Evolutionary conservation across 331 rosid genomes (phyloP), one percentile per base, ranked within the genome.

Genomic region (Erythrophleum ivorense): DNA sequence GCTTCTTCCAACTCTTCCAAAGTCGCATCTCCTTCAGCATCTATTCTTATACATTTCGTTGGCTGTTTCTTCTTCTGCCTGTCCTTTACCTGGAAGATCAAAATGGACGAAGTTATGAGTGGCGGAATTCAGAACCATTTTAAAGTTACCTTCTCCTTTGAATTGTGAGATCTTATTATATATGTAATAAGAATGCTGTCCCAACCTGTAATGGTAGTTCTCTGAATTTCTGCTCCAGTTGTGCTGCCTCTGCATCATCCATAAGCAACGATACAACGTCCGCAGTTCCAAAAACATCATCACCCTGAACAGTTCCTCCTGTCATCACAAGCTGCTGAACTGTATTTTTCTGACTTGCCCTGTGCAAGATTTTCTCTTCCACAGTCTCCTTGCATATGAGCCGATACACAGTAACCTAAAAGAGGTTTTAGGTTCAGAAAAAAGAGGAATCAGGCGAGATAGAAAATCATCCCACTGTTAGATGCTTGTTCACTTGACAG

Each of bases 1-100:
- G 73, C 69, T 67, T 84, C 81, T 54, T 84, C 80, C 54, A 85
- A 62, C 81, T 92, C 97, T 78, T 92, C 97, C 85, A 92, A 77
- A 31, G 91, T 89, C 54, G 95, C 96, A 81, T 88, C 94, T n/a
- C 95, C 97, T 71, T 92, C 97, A 71, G 90, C 97, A 74, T 89
- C 89, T 72, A 92, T 79, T 55, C 90, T 83, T 71, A 92, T 91
- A 80, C 89, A 91, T 88, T 89, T 92, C 11, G 77, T 79, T 3
- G 79, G 52, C 72, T 84, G 90, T 76, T 88, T 91, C 79, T 80
- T 89, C 85, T 89, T 91, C 69, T 89, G 90, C 80, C 82, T 91
- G 82, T 90, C 92, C 85, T 89, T 89, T 40, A 73, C 92, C 96
- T 92, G 86, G 54, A n/a, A n/a, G n/a, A n/a, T n/a, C 69, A 82